Evolutionary conservation across 768 basidiomycete genomes (phyloP).

Genomic region (Termitomyces sp.): DNA sequence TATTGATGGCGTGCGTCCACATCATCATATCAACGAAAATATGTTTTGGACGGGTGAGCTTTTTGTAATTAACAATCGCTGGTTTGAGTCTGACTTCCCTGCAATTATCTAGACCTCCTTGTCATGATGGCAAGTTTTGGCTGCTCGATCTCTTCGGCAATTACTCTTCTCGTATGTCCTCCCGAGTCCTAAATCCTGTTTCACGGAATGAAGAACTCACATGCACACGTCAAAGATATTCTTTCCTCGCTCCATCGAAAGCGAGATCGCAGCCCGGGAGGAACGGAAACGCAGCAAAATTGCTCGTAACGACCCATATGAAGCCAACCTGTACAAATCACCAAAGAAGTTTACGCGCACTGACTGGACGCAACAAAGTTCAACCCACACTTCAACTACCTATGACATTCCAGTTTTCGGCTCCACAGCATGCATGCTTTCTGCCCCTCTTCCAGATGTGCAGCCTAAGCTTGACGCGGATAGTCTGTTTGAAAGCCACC

Average conservation of each 20-base stretch:
- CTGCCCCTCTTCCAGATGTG: constrained; percentile 29
- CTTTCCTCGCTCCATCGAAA: constrained; percentile 75
- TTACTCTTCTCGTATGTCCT: constrained; percentile 64
- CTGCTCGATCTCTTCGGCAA: constrained; percentile 61
- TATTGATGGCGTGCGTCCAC: constrained; percentile 61
- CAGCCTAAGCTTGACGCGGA: constrained; percentile 15
- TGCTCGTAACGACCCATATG: background rate
- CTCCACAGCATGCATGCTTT: constrained; percentile 29
- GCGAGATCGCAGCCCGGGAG: constrained; percentile 56
- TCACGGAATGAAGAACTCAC: background rate
- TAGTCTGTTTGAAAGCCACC: constrained; percentile 11
- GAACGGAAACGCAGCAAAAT: constrained; percentile 35
- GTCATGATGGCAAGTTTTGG: constrained; percentile 58
- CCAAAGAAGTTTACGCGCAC: constrained; percentile 17
- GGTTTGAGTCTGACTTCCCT: background rate
- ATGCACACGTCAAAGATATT: constrained; percentile 52
- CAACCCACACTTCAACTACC: constrained; percentile 7
- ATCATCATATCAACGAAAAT: constrained; percentile 62
- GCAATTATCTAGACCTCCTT: constrained; percentile 48
- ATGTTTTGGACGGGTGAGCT: constrained; percentile 49
- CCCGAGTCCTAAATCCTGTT: background rate
- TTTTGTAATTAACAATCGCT: background rate
- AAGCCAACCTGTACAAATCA: constrained; percentile 20
- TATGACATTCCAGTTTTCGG: constrained; percentile 11
- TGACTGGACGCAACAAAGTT: constrained; percentile 13